A percentile compares a stretch with the other conserved stretches of the same genome.
Conservation (phyloP, 2,329 filamentous ascomycete genomes). For the Emericellopsis atlantica region DNA sequence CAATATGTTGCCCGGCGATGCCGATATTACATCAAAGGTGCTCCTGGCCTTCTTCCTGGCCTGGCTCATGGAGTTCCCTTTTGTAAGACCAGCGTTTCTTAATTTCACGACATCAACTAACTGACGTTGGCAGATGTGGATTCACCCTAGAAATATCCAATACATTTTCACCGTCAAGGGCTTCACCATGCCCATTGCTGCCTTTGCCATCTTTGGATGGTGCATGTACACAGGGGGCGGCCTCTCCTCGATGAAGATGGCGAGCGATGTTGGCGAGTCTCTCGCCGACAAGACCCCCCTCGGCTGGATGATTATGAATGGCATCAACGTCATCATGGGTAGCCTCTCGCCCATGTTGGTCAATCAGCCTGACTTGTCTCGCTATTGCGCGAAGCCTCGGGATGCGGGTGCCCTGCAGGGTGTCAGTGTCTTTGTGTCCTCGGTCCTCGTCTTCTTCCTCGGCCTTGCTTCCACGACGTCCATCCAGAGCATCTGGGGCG, state of each 20-base stretch:
- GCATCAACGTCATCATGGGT: conserved; percentile 24
- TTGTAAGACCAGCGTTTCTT: conserved; percentile 9
- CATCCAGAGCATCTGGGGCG: conserved; percentile 18
- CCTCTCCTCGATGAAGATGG: conserved; percentile 12
- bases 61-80: conserved; percentile 24
- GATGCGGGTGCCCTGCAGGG: conserved; percentile 18
- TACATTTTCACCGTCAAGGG: conserved; percentile 22
- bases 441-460: conserved; percentile 14
- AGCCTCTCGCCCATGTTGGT: conserved; percentile 19
- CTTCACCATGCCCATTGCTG: conserved; percentile 18
- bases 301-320: conserved; percentile 22
- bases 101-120: not conserved
- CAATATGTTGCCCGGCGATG: conserved; percentile 16
- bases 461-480: conserved; percentile 16
- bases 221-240: conserved; percentile 14
- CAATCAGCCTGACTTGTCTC: conserved; percentile 21
- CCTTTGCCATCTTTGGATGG: conserved; percentile 22
- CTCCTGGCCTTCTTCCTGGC: conserved; percentile 24
- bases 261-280: conserved; percentile 10
- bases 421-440: conserved; percentile 10
- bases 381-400: conserved; percentile 17
- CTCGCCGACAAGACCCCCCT: conserved; percentile 11
- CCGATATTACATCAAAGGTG: conserved; percentile 17
- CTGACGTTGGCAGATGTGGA: conserved; percentile 9
- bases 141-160: conserved; percentile 21